Evolutionary conservation across 225 moss, liverwort and hornwort genomes (phyloP).

Genomic region (Pseudoscleropodium purum): DNA sequence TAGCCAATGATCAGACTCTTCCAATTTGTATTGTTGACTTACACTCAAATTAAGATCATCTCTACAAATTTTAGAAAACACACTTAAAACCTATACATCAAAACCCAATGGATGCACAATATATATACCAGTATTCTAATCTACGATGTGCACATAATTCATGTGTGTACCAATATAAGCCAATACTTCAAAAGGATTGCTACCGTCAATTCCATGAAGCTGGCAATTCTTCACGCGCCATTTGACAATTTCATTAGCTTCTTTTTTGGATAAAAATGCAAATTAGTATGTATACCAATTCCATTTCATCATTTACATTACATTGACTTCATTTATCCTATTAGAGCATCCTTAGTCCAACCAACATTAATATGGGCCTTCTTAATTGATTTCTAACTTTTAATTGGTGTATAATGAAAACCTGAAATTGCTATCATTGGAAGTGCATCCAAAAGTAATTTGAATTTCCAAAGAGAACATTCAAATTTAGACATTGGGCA

Average conservation of each 20-base stretch:
- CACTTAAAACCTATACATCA: neutral
- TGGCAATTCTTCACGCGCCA: neutral
- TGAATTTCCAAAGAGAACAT: neutral
- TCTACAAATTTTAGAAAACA: neutral
- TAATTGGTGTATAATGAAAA: neutral
- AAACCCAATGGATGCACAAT: no score
- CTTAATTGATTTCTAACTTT: neutral
- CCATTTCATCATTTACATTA: neutral
- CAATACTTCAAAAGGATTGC: neutral
- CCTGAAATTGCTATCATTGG: neutral
- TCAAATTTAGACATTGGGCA: neutral
- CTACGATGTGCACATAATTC: neutral
- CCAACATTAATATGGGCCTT: rapidly evolving
- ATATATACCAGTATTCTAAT: neutral
- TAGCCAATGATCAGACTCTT: neutral
- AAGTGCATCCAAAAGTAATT: neutral
- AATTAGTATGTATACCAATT: neutral
- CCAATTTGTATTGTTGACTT: neutral
- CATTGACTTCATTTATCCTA: neutral
- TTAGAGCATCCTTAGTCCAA: neutral
- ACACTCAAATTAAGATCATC: neutral
- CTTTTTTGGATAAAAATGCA: neutral
- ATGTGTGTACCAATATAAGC: neutral
- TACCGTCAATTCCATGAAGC: neutral
- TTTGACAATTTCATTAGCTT: neutral